Evolutionary conservation across 2,329 filamentous ascomycete genomes (phyloP).

Genomic region (Ophiostoma ips): DNA sequence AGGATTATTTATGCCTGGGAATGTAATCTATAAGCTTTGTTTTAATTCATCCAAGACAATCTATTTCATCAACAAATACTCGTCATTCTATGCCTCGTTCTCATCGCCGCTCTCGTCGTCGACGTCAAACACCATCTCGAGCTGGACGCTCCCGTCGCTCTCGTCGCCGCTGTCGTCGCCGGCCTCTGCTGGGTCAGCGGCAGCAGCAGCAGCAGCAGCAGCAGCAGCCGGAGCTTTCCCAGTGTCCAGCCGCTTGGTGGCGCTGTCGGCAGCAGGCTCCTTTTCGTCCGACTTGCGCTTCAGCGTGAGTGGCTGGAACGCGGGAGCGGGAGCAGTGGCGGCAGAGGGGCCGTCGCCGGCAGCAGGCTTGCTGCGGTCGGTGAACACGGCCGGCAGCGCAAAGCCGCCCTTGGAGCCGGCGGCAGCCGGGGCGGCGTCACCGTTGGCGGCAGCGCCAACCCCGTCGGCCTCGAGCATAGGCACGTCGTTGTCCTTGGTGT

Average conservation of each 20-base stretch:
- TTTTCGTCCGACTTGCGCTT: conserved; percentile 32
- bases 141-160: conserved; percentile 39
- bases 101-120: conserved; percentile 25
- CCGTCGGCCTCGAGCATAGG: conserved; percentile 18
- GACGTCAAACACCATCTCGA: conserved; percentile 46
- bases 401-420: conserved; percentile 7
- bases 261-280: conserved; percentile 18
- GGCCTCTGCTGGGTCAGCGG: not conserved
- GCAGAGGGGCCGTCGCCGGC: not conserved
- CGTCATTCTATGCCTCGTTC: not conserved
- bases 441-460: not conserved
- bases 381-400: conserved; percentile 5
- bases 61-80: too few species aligned
- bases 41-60: too few species aligned
- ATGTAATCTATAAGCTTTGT: too few species aligned
- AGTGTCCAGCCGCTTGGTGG: conserved; percentile 14
- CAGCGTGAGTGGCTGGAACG: conserved; percentile 17
- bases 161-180: conserved; percentile 29
- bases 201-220: conserved; percentile 14
- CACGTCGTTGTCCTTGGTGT: conserved; percentile 20
- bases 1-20: too few species aligned
- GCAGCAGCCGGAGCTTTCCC: conserved; percentile 15
- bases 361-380: conserved; percentile 4
- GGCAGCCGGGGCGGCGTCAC: not conserved
- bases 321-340: not conserved